These are phyloP conservation scores for Fusarium verticillioides DNA, from an alignment of 2,329 filamentous ascomycete genomes.

Conservation along the genomic window DNA sequence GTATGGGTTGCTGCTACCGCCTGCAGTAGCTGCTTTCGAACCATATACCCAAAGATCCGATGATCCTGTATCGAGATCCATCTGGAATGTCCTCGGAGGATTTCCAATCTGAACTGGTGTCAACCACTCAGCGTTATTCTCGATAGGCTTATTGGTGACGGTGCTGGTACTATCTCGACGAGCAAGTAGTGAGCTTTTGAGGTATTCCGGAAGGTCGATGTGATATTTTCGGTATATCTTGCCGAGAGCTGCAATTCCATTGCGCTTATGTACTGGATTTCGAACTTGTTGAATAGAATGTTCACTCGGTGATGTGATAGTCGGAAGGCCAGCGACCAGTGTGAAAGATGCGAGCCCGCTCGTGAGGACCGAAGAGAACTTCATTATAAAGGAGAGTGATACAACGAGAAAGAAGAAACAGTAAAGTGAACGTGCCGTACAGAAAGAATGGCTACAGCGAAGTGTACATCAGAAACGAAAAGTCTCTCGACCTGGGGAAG, in stretches of 20 bases:
- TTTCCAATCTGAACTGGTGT: conserved; percentile 56
- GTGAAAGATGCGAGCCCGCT: conserved; percentile 19
- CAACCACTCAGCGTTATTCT: conserved; percentile 52
- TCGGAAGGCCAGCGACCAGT: conserved; percentile 23
- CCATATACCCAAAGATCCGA: conserved; percentile 62
- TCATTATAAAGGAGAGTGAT: conserved; percentile 31
- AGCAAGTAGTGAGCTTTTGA: conserved; percentile 35
- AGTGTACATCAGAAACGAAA: neutral
- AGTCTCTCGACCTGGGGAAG: neutral
- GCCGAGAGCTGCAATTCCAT: conserved; percentile 49
- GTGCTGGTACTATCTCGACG: conserved; percentile 46
- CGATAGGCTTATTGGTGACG: conserved; percentile 44
- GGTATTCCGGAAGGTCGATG: conserved; percentile 44
- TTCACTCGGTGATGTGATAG: neutral
- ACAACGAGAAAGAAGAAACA: neutral
- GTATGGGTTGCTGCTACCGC: conserved; percentile 53
- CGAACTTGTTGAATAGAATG: conserved; percentile 51
- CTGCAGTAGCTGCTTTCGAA: conserved; percentile 54
- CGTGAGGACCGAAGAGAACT: conserved; percentile 15
- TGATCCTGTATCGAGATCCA: conserved; percentile 60
- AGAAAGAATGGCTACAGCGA: conserved; percentile 3
- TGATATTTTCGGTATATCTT: conserved; percentile 53
- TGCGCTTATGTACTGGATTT: conserved; percentile 50
- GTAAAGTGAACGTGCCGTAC: neutral
- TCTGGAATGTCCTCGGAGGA: conserved; percentile 54